phyloP scores from a whole-genome alignment of 2,329 filamentous ascomycete genomes.

The Aspergillus sp. region DNA sequence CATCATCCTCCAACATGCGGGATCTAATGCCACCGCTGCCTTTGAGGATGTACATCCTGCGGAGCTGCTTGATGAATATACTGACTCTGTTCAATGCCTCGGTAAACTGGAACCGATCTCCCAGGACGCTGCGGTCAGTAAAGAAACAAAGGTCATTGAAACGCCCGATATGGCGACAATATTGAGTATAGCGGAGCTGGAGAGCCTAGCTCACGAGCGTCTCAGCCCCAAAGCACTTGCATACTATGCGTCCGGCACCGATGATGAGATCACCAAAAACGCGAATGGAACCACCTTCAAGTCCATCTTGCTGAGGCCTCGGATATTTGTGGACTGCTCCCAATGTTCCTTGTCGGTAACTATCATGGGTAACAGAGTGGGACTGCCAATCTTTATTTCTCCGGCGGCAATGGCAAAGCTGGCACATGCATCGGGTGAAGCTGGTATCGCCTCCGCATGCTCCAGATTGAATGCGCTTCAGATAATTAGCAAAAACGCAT shows the following conservation, averaged over 20 bases:
- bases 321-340: slow-evolving; percentile 81
- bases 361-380: slow-evolving; percentile 69
- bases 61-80: slow-evolving; percentile 77
- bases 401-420: slow-evolving; percentile 86
- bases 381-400: slow-evolving; percentile 73
- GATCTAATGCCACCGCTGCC: slow-evolving; percentile 83
- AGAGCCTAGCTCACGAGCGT: slow-evolving; percentile 70
- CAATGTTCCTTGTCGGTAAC: slow-evolving; percentile 67
- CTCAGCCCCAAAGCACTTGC: slow-evolving; percentile 81
- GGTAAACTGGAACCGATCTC: slow-evolving; percentile 48
- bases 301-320: slow-evolving; percentile 78
- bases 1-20: slow-evolving; percentile 80
- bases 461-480: slow-evolving; percentile 72
- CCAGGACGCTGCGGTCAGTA: not conserved
- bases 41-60: slow-evolving; percentile 89
- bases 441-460: slow-evolving; percentile 75
- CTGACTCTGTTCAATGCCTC: slow-evolving; percentile 68
- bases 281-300: slow-evolving; percentile 1
- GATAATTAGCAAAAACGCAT: slow-evolving; percentile 83
- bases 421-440: slow-evolving; percentile 77
- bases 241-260: slow-evolving; percentile 85
- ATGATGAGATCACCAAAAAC: slow-evolving; percentile 59
- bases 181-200: slow-evolving; percentile 84
- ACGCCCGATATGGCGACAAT: slow-evolving; percentile 51
- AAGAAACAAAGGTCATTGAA: not conserved